Base-by-base conservation (phyloP, 345 rosid genomes). In the Conringia planisiliqua region DNA sequence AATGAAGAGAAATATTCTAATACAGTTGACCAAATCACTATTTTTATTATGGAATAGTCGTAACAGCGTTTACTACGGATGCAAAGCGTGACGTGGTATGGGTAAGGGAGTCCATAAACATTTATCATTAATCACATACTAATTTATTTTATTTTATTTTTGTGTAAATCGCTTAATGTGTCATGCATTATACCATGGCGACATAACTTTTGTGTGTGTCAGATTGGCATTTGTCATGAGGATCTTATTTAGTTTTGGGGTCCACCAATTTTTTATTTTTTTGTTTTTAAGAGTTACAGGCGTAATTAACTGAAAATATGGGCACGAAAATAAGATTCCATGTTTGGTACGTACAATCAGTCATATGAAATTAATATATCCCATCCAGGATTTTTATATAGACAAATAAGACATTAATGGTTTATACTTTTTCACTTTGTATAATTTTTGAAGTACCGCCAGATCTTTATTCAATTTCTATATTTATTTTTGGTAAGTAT, bases 131-230 rank as follows among this genome's bases (percentile, higher is more conserved):
- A 24, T 62, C 16, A 50, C 29, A 27, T 60, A 10, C 4, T 38
- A 26, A 12, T 36, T 26, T 51, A 20, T 30, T 12, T n/a, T n/a
- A n/a, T n/a, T n/a, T n/a, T n/a, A n/a, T n/a, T 51, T 29, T 72
- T 6, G 3, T 8, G 57, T 43, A 12, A 33, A 22, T 73, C 22
- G 22, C 30, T 57, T 66, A 66, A 27, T 62, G 60, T 57, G 68
- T 68, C 79, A 68, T 75, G 74, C 62, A 75, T 68, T 29, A 46
- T 68, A 24, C 56, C 69, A 61, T 61, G 46, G 57, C 63, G 74
- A 75, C 79, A 75, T 61, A 68, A 75, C 79, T 75, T 39, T 40
- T 38, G 52, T 58, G 52, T 68, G 79, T 68, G 79, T 75, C 79
- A 68, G 79, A 60, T 61, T 40, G 14, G 64, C 70, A 54, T 68